Base-by-base conservation (phyloP, 1,139 yeast genomes). In the Debaryomyces fabryi region DNA sequence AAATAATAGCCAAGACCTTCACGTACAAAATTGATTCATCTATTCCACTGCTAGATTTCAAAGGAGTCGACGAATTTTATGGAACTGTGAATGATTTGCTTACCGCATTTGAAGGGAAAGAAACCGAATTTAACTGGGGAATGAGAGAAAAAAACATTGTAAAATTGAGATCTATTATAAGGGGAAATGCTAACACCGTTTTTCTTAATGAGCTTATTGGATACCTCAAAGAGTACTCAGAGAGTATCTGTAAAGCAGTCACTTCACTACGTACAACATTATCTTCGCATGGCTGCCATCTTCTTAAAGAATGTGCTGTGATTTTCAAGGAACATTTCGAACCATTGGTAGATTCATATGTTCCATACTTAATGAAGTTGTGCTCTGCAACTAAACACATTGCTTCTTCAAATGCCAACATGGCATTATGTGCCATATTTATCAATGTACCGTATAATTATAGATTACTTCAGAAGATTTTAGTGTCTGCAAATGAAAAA, bases 91-190 rank as follows among this genome's bases (percentile, higher is more conserved):
- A 57, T 10, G 60, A 59, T 1, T 52, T 68, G 34, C 23, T 52
- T 1, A 64, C 70, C 1, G 65, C 65, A 13, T 89, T 93, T 59
- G 78, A 76, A n/a, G 86, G 85, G 1, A 90, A 86, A 58, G 99
- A 95, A 65, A 86, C 96, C 0, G 99, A 95, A 61, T 78, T 77
- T 52, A 93, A 93, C 61, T 93, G 99, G 99, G 69, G 75, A 23
- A 58, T 63, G 1, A 76, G 99, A 59, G 97, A 92, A 58, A 77
- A 78, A 49, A 72, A 71, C 48, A 78, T 91, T 2, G 59, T 78
- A 1, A 76, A 74, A 46, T 61, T 90, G 35, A 74, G 97, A 49
- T 72, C 78, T 1, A 60, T 87, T 2, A 56, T 89, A 2, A 70
- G 91, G 37, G 92, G 92, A 2, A 82, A 85, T 58, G 9, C 71